A percentile compares a stretch with the other conserved stretches of the same genome.
Evolutionary conservation across 371 early-diverging fungal genomes (phyloP).

Genomic region (Nosema muscidifuracis): DNA sequence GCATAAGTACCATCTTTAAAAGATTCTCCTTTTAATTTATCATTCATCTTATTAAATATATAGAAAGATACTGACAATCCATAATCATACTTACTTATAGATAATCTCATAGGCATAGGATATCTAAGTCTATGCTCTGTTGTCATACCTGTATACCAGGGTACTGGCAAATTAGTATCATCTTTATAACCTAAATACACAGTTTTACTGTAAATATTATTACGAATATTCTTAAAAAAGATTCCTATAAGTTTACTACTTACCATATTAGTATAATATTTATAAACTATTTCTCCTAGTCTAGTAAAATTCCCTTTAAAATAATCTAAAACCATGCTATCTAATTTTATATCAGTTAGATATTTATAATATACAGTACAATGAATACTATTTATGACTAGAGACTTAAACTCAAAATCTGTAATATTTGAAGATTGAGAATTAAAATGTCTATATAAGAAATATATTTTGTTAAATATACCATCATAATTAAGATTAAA

Average conservation of each 20-base stretch:
- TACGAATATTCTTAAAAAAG: neutral
- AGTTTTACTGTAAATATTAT: neutral
- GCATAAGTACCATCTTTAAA: constrained; percentile 28
- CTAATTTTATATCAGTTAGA: neutral
- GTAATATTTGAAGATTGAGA: neutral
- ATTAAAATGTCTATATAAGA: neutral
- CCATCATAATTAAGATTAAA: neutral
- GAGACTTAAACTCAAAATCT: neutral
- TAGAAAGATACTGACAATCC: constrained; percentile 17
- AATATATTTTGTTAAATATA: neutral
- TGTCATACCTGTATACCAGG: neutral
- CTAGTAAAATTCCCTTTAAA: neutral
- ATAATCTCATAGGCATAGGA: constrained; percentile 11
- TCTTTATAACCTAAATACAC: neutral
- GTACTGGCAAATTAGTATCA: neutral
- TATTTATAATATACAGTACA: neutral
- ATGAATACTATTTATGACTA: neutral
- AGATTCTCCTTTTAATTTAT: neutral
- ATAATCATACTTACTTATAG: neutral
- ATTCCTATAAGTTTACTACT: neutral
- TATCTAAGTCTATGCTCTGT: constrained; percentile 6
- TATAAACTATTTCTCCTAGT: neutral
- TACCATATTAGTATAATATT: neutral
- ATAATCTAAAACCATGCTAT: neutral
- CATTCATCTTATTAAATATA: constrained; percentile 11